Evolutionary conservation across 2,329 filamentous ascomycete species (phyloP), one percentile per base, ranked within the genome.

Genomic region (Drechslerella dactyloides): DNA sequence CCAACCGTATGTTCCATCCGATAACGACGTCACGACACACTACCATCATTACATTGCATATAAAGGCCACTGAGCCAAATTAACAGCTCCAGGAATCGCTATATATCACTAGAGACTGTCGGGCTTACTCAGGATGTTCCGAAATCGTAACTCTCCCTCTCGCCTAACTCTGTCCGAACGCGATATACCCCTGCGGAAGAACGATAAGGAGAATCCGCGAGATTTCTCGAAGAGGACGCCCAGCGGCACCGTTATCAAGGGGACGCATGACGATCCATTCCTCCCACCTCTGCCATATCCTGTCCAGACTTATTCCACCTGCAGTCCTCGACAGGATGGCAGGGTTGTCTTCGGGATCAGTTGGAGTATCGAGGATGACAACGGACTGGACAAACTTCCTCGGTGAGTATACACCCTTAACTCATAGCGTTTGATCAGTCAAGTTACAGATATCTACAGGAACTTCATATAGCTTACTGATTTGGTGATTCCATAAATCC

Each of bases 211-310:
- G 17, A 70, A 63, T 11, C 58, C 66, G 8, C 23, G 66, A 55
- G 66, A 70, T 19, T 70, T 58, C 54, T 70, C 66, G 33, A 64
- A 70, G 21, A 19, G 66, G 33, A 70, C 59, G 2, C 24, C 59
- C 1, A 70, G 66, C 50, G 66, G 66, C 27, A 70, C 59, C 5
- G n/a, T 63, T 1, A 64, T 70, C 30, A 63, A 63, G 19, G 59
- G 59, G 7, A 59, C 59, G 10, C 58, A 64, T 24, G 66, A 70
- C 35, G 66, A 70, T 21, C 66, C 66, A 17, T 70, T 70, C 19
- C 59, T 70, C 11, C 66, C 66, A 5, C 59, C 66, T 10, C 37
- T 70, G 40, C 66, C 66, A 11, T 64, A 70, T 17, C 66, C 66
- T n/a, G 51, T 70, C 2, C 59, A 50, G 1, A 63, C 66, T 1